Conservation (phyloP, 78 protist species). For the Dictyostelium firmibasis region DNA sequence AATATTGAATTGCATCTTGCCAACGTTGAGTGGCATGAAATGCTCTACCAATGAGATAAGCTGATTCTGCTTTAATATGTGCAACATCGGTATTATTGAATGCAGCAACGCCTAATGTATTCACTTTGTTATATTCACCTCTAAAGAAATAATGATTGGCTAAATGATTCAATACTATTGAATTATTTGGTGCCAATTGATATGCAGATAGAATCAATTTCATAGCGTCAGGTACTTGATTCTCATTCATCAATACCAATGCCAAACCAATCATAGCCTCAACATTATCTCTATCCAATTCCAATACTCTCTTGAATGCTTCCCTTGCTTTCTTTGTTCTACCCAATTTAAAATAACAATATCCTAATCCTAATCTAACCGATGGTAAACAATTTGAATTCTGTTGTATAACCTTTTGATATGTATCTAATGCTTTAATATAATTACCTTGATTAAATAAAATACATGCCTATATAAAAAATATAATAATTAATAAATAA, state of each 20-base stretch:
- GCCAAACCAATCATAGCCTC: constrained; percentile 73
- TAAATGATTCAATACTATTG: constrained; percentile 73
- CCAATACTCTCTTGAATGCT: constrained; percentile 61
- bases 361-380: constrained; percentile 76
- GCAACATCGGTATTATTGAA: neutral
- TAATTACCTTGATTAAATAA: constrained; percentile 47
- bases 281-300: constrained; percentile 74
- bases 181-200: constrained; percentile 46
- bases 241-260: constrained; percentile 16
- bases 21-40: constrained; percentile 50
- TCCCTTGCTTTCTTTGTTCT: constrained; percentile 43
- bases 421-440: constrained; percentile 48
- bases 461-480: constrained; percentile 41
- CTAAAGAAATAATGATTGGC: constrained; percentile 81
- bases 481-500: neutral
- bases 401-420: constrained; percentile 40
- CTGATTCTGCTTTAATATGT: constrained; percentile 46
- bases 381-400: constrained; percentile 50
- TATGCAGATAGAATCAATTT: constrained; percentile 39
- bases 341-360: constrained; percentile 65
- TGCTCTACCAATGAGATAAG: constrained; percentile 30
- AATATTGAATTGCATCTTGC: constrained; percentile 59
- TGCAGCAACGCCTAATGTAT: constrained; percentile 42
- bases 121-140: constrained; percentile 34
- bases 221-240: neutral